These are phyloP conservation scores for Hyaloperonospora brassicae DNA, from an alignment of 352 stramenopile species.

Conservation along the genomic window DNA sequence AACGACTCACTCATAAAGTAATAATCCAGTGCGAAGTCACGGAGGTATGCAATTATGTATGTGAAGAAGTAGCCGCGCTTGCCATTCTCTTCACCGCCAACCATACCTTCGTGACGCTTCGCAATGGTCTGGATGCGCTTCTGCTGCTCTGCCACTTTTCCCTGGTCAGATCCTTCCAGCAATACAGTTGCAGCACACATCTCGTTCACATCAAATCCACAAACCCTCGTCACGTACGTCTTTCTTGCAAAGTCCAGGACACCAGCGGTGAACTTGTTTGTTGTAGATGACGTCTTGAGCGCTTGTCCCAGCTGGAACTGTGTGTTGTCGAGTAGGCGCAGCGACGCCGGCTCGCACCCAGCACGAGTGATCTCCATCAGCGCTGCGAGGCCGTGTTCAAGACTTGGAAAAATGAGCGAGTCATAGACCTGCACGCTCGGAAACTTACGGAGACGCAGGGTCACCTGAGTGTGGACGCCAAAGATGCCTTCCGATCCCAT, in stretches of 20 bases:
- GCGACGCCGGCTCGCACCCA: slow-evolving; percentile 72
- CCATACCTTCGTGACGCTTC: slow-evolving; percentile 68
- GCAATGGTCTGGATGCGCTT: slow-evolving; percentile 56
- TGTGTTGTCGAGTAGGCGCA: slow-evolving; percentile 91
- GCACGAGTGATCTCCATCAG: slow-evolving; percentile 71
- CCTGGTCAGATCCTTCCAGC: slow-evolving; percentile 68
- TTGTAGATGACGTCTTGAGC: slow-evolving; percentile 57
- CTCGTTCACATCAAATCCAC: slow-evolving; percentile 58
- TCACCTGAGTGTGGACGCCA: slow-evolving; percentile 90
- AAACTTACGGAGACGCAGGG: slow-evolving; percentile 84
- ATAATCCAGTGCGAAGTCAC: slow-evolving; percentile 91
- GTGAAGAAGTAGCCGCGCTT: slow-evolving; percentile 91
- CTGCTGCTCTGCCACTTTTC: slow-evolving; percentile 44
- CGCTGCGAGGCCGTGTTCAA: slow-evolving; percentile 72
- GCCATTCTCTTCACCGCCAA: slow-evolving; percentile 77
- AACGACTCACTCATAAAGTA: slow-evolving; percentile 89
- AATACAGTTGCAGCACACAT: slow-evolving; percentile 85
- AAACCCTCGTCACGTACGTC: slow-evolving; percentile 71
- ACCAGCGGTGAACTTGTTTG: slow-evolving; percentile 37
- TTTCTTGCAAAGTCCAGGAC: slow-evolving; percentile 78
- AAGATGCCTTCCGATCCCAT: slow-evolving; percentile 92
- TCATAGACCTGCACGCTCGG: slow-evolving; percentile 81
- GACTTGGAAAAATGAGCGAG: slow-evolving; percentile 84
- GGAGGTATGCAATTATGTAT: slow-evolving; percentile 91
- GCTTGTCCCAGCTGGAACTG: slow-evolving; percentile 92